These are phyloP conservation scores for Canna indica DNA, from an alignment of 176 grass and related monocot genomes.

Conservation along the genomic window DNA sequence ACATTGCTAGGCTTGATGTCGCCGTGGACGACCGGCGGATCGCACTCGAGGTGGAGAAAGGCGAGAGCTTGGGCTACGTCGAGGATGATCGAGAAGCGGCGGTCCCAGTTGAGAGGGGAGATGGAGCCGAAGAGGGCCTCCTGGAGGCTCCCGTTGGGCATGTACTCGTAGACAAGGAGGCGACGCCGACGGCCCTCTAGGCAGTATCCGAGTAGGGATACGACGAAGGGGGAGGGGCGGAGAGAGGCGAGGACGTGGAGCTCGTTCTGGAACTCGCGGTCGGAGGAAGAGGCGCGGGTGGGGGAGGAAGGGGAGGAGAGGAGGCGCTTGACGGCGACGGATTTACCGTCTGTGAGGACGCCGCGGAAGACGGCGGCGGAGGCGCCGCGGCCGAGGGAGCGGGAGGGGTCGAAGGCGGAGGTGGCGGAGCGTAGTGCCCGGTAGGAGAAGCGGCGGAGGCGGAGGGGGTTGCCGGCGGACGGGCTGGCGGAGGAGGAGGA, in stretches of 20 bases:
- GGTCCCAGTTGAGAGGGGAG: constrained; percentile 32
- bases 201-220: constrained; percentile 48
- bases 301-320: constrained; percentile 26
- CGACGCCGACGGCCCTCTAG: constrained; percentile 24
- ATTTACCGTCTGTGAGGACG: constrained; percentile 31
- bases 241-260: constrained; percentile 42
- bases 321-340: constrained; percentile 21
- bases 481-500: not conserved
- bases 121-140: constrained; percentile 27
- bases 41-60: constrained; percentile 62
- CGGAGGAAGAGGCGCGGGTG: constrained; percentile 9
- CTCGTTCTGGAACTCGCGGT: constrained; percentile 39
- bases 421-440: constrained; percentile 26
- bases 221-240: constrained; percentile 36
- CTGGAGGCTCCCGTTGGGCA: constrained; percentile 59
- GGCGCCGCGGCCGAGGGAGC: constrained; percentile 53
- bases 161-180: constrained; percentile 56
- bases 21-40: constrained; percentile 68
- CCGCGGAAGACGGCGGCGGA: constrained; percentile 57
- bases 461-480: not conserved
- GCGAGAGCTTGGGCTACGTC: constrained; percentile 53
- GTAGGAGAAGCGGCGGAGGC: constrained; percentile 32
- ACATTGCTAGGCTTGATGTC: constrained; percentile 95
- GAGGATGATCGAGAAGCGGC: constrained; percentile 36
- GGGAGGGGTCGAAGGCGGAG: constrained; percentile 41